Conservation (phyloP, 805 yeast species). For the Ogataea paradorogensis region DNA sequence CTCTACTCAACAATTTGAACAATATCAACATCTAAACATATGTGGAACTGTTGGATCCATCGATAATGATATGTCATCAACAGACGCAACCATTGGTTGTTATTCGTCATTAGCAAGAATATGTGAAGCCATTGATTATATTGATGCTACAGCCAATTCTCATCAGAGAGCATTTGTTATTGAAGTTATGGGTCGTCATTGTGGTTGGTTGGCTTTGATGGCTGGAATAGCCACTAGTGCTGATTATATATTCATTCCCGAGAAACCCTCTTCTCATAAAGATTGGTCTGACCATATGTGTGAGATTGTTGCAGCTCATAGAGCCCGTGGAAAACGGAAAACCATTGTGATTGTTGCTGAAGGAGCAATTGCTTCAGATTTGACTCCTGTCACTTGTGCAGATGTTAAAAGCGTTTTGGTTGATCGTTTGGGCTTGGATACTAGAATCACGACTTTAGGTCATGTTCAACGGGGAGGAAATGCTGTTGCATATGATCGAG, state of each 20-base stretch:
- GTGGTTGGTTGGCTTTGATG: constrained; percentile 85
- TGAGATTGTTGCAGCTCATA: constrained; percentile 59
- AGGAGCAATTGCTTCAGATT: constrained; percentile 72
- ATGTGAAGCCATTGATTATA: constrained; percentile 72
- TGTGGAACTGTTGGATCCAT: constrained; percentile 81
- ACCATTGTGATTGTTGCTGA: constrained; percentile 81
- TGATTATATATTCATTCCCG: constrained; percentile 78
- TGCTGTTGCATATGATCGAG: constrained; percentile 92
- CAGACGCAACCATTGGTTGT: constrained; percentile 81
- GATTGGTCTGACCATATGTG: constrained; percentile 70
- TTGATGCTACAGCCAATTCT: constrained; percentile 80
- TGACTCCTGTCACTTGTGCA: constrained; percentile 62
- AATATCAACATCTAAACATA: constrained; percentile 57
- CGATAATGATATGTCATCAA: constrained; percentile 82
- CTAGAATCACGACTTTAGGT: constrained; percentile 91
- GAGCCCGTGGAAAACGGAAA: constrained; percentile 70
- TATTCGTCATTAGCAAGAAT: constrained; percentile 75
- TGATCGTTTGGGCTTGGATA: constrained; percentile 61
- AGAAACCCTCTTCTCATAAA: constrained; percentile 61
- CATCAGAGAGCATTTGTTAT: constrained; percentile 82
- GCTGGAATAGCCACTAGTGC: constrained; percentile 81
- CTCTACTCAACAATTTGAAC: constrained; percentile 43
- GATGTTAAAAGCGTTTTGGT: constrained; percentile 66
- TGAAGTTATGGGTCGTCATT: constrained; percentile 88
- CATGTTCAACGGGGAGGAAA: constrained; percentile 99